These are phyloP conservation scores for Apophysomyces trapeziformis DNA, from an alignment of 371 early-diverging fungal genomes.

Conservation along the genomic window DNA sequence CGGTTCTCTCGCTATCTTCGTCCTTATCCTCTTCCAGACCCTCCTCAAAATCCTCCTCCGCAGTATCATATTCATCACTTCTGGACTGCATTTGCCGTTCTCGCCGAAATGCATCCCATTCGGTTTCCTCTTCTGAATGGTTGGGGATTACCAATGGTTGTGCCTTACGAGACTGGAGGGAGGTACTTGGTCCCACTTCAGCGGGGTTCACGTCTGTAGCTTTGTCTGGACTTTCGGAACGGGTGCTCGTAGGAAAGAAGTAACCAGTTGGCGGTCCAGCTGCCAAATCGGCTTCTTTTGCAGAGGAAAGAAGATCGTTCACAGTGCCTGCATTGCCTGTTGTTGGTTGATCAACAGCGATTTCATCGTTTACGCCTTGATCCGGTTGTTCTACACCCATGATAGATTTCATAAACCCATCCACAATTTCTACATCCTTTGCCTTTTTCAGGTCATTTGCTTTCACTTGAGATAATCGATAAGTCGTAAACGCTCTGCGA, in stretches of 20 bases:
- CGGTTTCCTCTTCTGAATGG: background rate
- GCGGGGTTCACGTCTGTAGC: no score
- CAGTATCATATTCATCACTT: background rate
- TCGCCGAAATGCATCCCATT: conserved; percentile 2
- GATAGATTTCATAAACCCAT: conserved; percentile 27
- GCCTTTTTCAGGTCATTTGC: conserved; percentile 35
- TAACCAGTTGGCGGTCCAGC: no score
- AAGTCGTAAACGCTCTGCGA: conserved; percentile 38
- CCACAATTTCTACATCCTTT: conserved; percentile 27
- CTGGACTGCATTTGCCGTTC: background rate
- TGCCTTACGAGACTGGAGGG: background rate
- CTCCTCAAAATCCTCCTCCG: conserved; percentile 6
- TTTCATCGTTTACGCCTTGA: background rate
- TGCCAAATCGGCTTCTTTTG: no score
- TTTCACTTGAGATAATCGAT: conserved; percentile 26
- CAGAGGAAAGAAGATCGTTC: background rate
- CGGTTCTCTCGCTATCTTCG: conserved; percentile 9
- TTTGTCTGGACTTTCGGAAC: no score
- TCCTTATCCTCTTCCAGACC: conserved; percentile 6
- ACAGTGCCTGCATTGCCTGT: background rate
- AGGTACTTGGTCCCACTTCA: background rate
- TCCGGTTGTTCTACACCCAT: conserved; percentile 13
- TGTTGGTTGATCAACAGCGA: background rate
- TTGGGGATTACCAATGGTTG: background rate
- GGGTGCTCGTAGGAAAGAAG: no score